Conservation (phyloP, 1,284 basidiomycete species). For the Rhodotorula sp. region DNA sequence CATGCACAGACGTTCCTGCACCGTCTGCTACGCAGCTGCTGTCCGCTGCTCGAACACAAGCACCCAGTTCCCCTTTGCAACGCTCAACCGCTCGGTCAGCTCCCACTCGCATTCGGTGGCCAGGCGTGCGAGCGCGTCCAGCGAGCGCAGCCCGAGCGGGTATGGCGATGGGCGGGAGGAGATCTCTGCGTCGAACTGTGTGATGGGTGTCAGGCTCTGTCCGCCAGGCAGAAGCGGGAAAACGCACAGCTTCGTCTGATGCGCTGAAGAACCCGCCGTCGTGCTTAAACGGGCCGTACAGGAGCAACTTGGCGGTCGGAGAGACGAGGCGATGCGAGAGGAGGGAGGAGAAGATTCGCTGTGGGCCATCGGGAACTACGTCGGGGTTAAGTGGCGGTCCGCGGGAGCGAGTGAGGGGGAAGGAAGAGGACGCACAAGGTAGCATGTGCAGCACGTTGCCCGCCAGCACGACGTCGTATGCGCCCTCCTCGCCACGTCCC, state of each 20-base stretch:
- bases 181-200: conserved; percentile 35
- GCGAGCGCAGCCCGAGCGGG: conserved; percentile 24
- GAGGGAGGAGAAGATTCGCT: conserved; percentile 23
- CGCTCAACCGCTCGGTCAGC: conserved; percentile 7
- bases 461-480: conserved; percentile 23
- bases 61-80: conserved; percentile 31
- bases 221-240: too few relatives aligned
- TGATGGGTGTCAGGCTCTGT: neutral
- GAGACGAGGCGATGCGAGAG: conserved; percentile 2
- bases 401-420: too few relatives aligned
- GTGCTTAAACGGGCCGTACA: conserved; percentile 31
- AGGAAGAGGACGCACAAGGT: conserved; percentile 17
- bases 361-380: conserved; percentile 28
- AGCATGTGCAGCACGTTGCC: conserved; percentile 38
- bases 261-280: conserved; percentile 27
- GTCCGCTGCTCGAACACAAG: conserved; percentile 10
- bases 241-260: conserved; percentile 29
- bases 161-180: conserved; percentile 13
- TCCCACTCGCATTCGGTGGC: conserved; percentile 17
- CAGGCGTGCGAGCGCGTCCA: conserved; percentile 12
- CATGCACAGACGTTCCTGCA: too few relatives aligned
- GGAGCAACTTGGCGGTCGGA: neutral
- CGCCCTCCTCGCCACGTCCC: neutral
- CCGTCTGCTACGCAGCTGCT: neutral
- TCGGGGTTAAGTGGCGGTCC: too few relatives aligned